Base-by-base conservation (phyloP, 2,329 filamentous ascomycete genomes). In the Phaeosphaeria sp. region DNA sequence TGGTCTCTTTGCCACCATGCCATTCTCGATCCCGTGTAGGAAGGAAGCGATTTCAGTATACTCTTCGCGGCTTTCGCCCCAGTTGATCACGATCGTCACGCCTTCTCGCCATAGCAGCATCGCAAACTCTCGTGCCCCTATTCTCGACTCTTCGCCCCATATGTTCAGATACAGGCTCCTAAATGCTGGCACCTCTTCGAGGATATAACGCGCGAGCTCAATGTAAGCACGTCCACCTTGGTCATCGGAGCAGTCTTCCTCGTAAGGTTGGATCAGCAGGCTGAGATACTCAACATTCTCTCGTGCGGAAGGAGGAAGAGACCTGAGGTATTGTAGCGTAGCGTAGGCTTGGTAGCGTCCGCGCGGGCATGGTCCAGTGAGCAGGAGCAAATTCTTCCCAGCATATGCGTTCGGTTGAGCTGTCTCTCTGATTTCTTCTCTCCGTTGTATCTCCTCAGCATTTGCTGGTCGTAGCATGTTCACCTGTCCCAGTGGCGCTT, bases 341-440 rank as follows among this genome's bases (percentile, higher is more conserved):
- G 70, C 73, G 47, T 73, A 71, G 3, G 71, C 65, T 45, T 75
- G 72, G 40, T 75, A 76, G n/a, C 73, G 61, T 17, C 74, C 74
- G 18, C 74, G 60, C 1, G 73, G 70, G 52, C 71, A 74, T 1
- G 69, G 70, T 0, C 72, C 71, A 7, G 67, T 70, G 1, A 74
- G 48, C 24, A 74, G 64, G 8, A 71, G 56, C 20, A 76, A 69
- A 27, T 66, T 72, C 8, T 66, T 59, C 5, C 53, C 59, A 9
- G 61, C 57, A 40, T 77, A 77, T 1, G 72, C 61, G 2, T 67
- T 33, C 8, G 69, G 65, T 3, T 74, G 48, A 15, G 67, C 66
- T 51, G 72, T 68, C 0, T 60, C 24, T 33, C 75, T 63, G 8
- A 77, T 47, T 11, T 63, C 54, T 21, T 52, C 60, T 4, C 64